Base-by-base conservation (phyloP, 495 filamentous ascomycete species). In the Glonium stellatum region DNA sequence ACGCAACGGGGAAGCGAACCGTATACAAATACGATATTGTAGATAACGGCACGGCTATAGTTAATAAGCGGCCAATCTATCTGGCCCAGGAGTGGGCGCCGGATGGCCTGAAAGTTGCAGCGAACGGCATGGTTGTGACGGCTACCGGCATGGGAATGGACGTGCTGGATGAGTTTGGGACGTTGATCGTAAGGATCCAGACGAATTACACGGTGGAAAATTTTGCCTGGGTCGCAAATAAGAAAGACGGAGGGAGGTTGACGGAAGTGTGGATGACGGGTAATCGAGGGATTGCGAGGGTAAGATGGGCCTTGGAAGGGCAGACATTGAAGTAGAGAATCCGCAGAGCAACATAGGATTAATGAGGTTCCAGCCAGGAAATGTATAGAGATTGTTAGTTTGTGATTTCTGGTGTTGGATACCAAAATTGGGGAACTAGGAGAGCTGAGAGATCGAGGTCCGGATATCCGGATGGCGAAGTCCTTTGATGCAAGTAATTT, bases 21-120 rank as follows among this genome's bases (percentile, higher is more conserved):
- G 62, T 69, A 13, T 71, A 69, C 44, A 44, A 48, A n/a, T 72
- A 65, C 44, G 68, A 70, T 36, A 35, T 72, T n/a, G 55, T 6
- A 4, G 19, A 3, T 1, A 4, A 13, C 1, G 2, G 2, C 8
- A 18, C 3, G 53, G 63, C 39, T 48, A 54, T n/a, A 65, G 56
- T 57, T 12, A 51, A 10, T 10, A 21, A 4, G 15, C 41, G 41
- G 15, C 3, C 9, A 10, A 4, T 15, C 3, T 21, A 46, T 19
- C 49, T 71, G 31, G 21, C 23, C 8, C 66, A 70, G 23, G 31
- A 65, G 27, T 35, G 63, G 51, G 27, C 66, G 23, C 57, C 55
- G 62, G 57, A 68, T 53, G 63, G 63, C 8, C 21, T 68, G 5
- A 61, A 65, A 27, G 58, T 65, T n/a, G 63, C 58, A 11, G 58